Conservation (phyloP, 2,329 filamentous ascomycete species). For the Hypoxylon sp. region DNA sequence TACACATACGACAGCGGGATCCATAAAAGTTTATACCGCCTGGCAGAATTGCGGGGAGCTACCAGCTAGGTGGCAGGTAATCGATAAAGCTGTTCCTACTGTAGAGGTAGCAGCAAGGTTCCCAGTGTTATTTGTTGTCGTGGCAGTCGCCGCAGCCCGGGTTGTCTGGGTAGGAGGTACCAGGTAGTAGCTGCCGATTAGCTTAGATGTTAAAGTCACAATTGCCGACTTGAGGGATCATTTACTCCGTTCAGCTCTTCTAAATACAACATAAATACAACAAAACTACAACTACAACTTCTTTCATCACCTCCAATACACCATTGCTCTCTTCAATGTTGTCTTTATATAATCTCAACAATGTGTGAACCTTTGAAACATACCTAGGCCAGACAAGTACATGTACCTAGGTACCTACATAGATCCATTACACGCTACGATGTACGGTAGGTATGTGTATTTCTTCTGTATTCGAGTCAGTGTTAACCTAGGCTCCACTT, state of each 20-base stretch:
- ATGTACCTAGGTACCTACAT: background rate
- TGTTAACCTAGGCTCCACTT: slow-evolving; percentile 36
- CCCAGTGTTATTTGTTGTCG: slow-evolving; percentile 13
- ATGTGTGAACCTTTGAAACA: background rate
- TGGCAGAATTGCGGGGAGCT: slow-evolving; percentile 38
- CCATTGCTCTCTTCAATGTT: background rate
- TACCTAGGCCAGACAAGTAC: background rate
- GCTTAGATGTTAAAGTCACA: background rate
- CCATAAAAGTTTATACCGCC: slow-evolving; percentile 30
- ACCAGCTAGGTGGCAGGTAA: background rate
- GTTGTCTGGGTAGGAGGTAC: background rate
- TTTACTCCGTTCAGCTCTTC: slow-evolving; percentile 31
- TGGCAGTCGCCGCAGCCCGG: slow-evolving; percentile 1
- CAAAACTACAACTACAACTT: too few relatives aligned
- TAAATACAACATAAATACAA: background rate
- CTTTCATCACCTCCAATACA: background rate
- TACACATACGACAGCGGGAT: background rate
- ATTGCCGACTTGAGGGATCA: slow-evolving; percentile 26
- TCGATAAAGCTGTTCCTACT: too few relatives aligned
- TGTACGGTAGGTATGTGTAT: background rate
- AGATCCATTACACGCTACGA: too few relatives aligned
- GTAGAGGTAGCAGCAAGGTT: too few relatives aligned
- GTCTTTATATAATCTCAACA: background rate
- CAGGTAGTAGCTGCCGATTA: background rate
- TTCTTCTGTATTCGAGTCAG: slow-evolving; percentile 17